Evolutionary conservation across 805 yeast species (phyloP), one percentile per base, ranked within the genome.

Genomic region (Ogataea nitratoaversa): DNA sequence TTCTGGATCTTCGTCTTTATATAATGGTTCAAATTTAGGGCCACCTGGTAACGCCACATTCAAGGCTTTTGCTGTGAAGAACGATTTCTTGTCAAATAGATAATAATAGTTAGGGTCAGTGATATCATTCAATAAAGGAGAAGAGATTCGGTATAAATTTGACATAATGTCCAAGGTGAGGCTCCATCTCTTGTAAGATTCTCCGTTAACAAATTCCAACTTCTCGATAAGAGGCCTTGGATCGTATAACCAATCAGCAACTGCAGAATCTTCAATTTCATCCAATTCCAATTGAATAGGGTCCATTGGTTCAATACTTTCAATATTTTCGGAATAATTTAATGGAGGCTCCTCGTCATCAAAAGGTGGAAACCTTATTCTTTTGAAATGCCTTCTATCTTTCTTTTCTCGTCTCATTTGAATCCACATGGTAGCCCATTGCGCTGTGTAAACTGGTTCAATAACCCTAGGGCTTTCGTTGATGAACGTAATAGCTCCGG

Each of bases 261-360:
- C 74, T 4, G 74, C 60, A 5, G 68, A 64, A 56, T 85, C 90
- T 44, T 81, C 85, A 9, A 65, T 67, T 22, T 72, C 74, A 51
- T 81, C 83, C n/a, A 85, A 60, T 19, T 82, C 83, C 46, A 84
- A 56, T 46, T 70, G 77, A 18, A 90, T 76, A 0, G 91, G 71
- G n/a, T 82, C 91, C 5, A 77, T 71, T 0, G 87, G 81, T 36
- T 84, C 90, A 1, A 80, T 65, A 13, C 78, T 83, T 45, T 85
- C 83, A 12, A 89, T 66, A 53, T 84, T 83, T 41, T 88, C 95
- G n/a, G 79, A 54, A 80, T 86, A 93, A 41, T 82, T 76, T 24
- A 90, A 56, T 1, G 95, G 95, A 0, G 96, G 96, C 59, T 91
- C 98, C 60, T 93, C 99, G 57, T 93, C 99, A 61, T 93, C 99